Percentiles rank a stretch among this genome's conserved stretches.
Evolutionary conservation across 768 basidiomycete species (phyloP).

Genomic region (Amanita phalloides): DNA sequence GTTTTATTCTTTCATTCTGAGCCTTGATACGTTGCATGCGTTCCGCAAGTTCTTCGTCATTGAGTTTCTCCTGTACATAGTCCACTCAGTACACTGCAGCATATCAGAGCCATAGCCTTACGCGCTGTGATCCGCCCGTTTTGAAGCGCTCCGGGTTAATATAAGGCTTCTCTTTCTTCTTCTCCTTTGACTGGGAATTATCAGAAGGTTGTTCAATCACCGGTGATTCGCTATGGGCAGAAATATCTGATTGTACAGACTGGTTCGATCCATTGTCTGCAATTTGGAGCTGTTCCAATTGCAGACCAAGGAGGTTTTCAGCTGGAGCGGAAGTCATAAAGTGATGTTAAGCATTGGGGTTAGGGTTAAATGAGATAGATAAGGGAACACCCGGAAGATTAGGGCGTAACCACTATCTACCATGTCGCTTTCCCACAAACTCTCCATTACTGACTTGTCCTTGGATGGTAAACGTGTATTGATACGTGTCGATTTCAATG

Average conservation of each 20-base stretch:
- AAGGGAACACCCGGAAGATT: not conserved
- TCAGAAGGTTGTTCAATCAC: slow-evolving; percentile 12
- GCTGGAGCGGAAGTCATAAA: not conserved
- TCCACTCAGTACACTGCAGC: not conserved
- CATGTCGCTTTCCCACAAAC: slow-evolving; percentile 94
- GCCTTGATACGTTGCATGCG: slow-evolving; percentile 61
- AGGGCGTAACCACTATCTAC: slow-evolving; percentile 13
- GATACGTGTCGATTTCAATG: slow-evolving; percentile 95
- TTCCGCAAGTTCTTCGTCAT: slow-evolving; percentile 55
- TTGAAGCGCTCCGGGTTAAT: slow-evolving; percentile 77
- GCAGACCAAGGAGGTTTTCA: slow-evolving; percentile 12
- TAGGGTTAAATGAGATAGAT: slow-evolving; percentile 5
- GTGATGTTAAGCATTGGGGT: not conserved
- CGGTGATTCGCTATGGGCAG: not conserved
- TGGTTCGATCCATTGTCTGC: slow-evolving; percentile 1
- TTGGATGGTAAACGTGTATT: slow-evolving; percentile 84
- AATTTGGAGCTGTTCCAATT: slow-evolving; percentile 9
- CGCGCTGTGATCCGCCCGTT: slow-evolving; percentile 69
- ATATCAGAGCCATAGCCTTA: slow-evolving; percentile 19
- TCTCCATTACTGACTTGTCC: slow-evolving; percentile 84
- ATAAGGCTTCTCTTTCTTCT: slow-evolving; percentile 53
- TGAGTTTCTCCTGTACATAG: slow-evolving; percentile 48
- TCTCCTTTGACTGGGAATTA: slow-evolving; percentile 24
- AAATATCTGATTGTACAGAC: not conserved
- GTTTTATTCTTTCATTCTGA: slow-evolving; percentile 71